phyloP scores from a whole-genome alignment of 805 yeast genomes.

The Kluyveromyces dobzhanskii region DNA sequence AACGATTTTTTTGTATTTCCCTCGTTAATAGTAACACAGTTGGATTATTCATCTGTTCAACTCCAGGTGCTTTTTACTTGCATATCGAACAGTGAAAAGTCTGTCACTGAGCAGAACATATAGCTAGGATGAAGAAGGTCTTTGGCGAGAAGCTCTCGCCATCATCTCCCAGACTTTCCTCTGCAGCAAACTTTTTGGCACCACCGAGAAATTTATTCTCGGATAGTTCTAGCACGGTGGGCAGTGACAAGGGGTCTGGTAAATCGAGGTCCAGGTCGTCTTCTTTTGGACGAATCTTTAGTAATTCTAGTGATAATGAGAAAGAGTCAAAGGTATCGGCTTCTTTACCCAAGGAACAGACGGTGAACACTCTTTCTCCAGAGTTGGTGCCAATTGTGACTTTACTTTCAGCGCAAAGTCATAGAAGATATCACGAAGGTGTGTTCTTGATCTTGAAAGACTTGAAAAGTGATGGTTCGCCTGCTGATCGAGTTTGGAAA shows the following conservation, averaged over 20 bases:
- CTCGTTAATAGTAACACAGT: no score
- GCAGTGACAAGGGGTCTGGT: slow-evolving; percentile 1
- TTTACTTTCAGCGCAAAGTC: slow-evolving; percentile 61
- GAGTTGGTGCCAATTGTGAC: slow-evolving; percentile 62
- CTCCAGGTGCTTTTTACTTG: no score
- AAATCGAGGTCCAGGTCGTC: slow-evolving; percentile 15
- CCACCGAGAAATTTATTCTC: slow-evolving; percentile 16
- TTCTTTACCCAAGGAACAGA: slow-evolving; percentile 12
- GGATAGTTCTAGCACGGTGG: slow-evolving; percentile 11
- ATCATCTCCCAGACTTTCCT: slow-evolving; percentile 14
- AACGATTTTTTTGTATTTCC: no score
- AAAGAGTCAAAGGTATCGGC: slow-evolving; percentile 7
- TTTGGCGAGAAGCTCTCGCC: slow-evolving; percentile 16
- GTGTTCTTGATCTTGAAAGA: slow-evolving; percentile 67
- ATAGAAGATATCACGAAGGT: slow-evolving; percentile 70
- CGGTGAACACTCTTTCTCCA: slow-evolving; percentile 26
- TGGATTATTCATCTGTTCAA: no score
- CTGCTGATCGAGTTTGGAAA: slow-evolving; percentile 77
- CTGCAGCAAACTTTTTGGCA: slow-evolving; percentile 18
- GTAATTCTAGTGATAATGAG: slow-evolving; percentile 11
- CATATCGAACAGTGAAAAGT: no score
- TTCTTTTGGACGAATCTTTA: slow-evolving; percentile 15
- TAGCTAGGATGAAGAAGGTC: slow-evolving; percentile 22
- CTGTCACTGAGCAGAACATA: no score
- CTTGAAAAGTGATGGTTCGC: slow-evolving; percentile 75